Conservation (phyloP, 2,329 filamentous ascomycete species). For the Curvularia verruculosa region DNA sequence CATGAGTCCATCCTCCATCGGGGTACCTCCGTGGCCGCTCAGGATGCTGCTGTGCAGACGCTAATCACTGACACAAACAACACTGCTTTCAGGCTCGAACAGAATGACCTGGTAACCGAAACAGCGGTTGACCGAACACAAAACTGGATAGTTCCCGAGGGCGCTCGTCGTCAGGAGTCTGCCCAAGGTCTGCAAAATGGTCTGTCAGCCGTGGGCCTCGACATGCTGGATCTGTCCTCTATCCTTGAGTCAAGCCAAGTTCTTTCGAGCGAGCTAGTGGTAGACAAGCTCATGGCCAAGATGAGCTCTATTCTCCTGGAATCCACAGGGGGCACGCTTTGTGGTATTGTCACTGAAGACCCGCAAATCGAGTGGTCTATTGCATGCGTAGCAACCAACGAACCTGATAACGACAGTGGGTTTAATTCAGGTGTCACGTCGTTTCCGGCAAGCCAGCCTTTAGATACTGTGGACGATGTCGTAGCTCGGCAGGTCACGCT, state of each 20-base stretch:
- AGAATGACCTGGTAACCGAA: conserved; percentile 49
- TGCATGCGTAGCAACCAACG: conserved; percentile 74
- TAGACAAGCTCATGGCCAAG: conserved; percentile 76
- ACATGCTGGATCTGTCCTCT: conserved; percentile 81
- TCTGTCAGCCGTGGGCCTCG: conserved; percentile 69
- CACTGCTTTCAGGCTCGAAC: conserved; percentile 51
- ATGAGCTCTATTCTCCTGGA: conserved; percentile 83
- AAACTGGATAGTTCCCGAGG: conserved; percentile 56
- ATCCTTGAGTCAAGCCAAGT: conserved; percentile 81
- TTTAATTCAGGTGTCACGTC: conserved; percentile 62
- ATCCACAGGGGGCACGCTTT: conserved; percentile 75
- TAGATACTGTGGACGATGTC: conserved; percentile 67
- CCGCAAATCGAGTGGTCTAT: conserved; percentile 71
- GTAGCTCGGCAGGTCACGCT: conserved; percentile 79
- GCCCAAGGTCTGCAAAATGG: conserved; percentile 65
- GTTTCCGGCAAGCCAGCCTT: conserved; percentile 68
- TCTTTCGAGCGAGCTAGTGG: conserved; percentile 76
- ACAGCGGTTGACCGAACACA: conserved; percentile 55
- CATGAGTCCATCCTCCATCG: conserved; percentile 71
- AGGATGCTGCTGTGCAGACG: conserved; percentile 72
- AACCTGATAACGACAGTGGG: conserved; percentile 47
- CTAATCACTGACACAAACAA: conserved; percentile 61
- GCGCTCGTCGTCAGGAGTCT: conserved; percentile 47
- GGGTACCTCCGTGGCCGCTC: conserved; percentile 64
- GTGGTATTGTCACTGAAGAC: conserved; percentile 76